phyloP scores from a whole-genome alignment of 2,329 filamentous ascomycete genomes.

The Elsinoe australis region DNA sequence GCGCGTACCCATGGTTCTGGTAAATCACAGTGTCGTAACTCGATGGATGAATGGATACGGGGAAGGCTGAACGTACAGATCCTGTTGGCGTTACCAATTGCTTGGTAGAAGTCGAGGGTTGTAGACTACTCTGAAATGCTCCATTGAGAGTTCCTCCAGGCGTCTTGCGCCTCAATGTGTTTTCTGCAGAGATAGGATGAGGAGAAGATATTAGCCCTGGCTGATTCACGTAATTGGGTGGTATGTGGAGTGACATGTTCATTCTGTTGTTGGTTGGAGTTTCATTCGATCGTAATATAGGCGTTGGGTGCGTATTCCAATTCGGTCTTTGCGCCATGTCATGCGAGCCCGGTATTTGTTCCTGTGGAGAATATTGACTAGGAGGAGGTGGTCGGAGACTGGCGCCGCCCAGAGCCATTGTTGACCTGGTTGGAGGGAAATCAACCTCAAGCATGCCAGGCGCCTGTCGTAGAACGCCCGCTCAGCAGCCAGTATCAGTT shows the following conservation, averaged over 20 bases:
- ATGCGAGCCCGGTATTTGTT: neutral
- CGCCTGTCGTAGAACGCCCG: too few relatives aligned
- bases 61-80: neutral
- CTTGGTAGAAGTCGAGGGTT: constrained; percentile 49
- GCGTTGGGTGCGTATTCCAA: neutral
- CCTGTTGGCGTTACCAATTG: constrained; percentile 63
- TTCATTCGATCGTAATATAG: neutral
- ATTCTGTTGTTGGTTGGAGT: neutral
- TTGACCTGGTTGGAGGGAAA: neutral
- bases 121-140: constrained; percentile 71
- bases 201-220: neutral
- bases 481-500: too few relatives aligned
- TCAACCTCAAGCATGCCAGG: neutral
- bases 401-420: neutral
- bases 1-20: constrained; percentile 39
- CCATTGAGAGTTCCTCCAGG: constrained; percentile 88
- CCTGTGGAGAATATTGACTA: neutral
- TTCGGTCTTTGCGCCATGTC: neutral
- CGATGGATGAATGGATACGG: constrained; percentile 30
- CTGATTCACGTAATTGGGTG: neutral
- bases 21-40: constrained; percentile 56
- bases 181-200: constrained; percentile 44
- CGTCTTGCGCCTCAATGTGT: constrained; percentile 83
- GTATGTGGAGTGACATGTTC: constrained; percentile 9
- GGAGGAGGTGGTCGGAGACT: neutral